Conservation (phyloP, 306 rosid species). For the Clitoria ternatea region DNA sequence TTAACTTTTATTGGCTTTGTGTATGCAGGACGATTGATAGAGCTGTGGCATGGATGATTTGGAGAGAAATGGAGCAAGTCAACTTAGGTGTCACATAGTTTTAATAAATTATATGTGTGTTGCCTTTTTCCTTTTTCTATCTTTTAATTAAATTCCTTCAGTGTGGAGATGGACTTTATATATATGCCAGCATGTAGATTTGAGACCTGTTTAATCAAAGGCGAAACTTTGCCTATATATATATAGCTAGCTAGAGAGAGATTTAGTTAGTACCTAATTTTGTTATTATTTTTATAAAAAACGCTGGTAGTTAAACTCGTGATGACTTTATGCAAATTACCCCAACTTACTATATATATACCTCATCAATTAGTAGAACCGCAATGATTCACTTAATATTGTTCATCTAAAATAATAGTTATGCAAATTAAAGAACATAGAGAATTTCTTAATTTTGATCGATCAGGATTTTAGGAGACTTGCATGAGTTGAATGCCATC, state of each 20-base stretch:
- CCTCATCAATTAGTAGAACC: too few relatives aligned
- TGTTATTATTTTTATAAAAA: too few relatives aligned
- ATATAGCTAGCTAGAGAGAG: too few relatives aligned
- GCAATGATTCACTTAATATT: too few relatives aligned
- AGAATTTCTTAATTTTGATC: too few relatives aligned
- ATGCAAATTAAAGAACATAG: too few relatives aligned
- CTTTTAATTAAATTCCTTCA: conserved; percentile 14
- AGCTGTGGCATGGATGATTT: conserved; percentile 1
- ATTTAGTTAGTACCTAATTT: background rate
- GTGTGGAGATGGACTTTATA: conserved; percentile 7
- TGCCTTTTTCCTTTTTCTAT: background rate
- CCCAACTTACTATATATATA: too few relatives aligned
- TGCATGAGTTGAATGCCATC: background rate
- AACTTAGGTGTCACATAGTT: conserved; percentile 20
- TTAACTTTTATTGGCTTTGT: conserved; percentile 8
- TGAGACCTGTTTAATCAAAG: background rate
- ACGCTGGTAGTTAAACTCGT: too few relatives aligned
- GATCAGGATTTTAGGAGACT: too few relatives aligned
- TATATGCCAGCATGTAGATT: background rate
- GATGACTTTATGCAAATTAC: too few relatives aligned
- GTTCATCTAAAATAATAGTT: too few relatives aligned
- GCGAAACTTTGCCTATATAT: background rate
- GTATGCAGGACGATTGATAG: conserved; percentile 33
- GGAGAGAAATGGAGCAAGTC: conserved; percentile 12
- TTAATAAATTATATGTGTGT: conserved; percentile 12